Evolutionary conservation across 352 stramenopile genomes (phyloP).

Genomic region (Phytophthora pinifolia): DNA sequence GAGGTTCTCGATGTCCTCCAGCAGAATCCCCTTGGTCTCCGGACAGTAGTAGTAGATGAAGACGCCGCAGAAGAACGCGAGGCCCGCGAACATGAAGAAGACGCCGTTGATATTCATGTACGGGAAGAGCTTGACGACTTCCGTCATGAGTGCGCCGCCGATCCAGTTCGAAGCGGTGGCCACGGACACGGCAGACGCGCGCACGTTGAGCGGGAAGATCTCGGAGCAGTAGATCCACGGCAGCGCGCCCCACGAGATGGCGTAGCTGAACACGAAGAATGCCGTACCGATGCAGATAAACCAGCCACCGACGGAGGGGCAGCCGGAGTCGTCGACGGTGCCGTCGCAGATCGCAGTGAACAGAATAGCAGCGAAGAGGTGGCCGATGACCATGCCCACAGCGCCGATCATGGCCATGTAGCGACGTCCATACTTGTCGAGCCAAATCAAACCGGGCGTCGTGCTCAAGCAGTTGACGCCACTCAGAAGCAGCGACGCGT

Average conservation of each 20-base stretch:
- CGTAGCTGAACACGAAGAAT: constrained; percentile 44
- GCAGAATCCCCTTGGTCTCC: constrained; percentile 30
- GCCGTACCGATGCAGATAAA: constrained; percentile 39
- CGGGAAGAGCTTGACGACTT: constrained; percentile 31
- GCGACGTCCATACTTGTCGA: constrained; percentile 37
- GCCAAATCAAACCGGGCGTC: constrained; percentile 31
- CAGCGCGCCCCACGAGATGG: constrained; percentile 33
- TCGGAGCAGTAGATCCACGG: constrained; percentile 59
- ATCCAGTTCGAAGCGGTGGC: constrained; percentile 44
- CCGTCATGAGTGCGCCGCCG: constrained; percentile 40
- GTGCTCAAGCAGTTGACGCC: constrained; percentile 37
- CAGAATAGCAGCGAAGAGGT: constrained; percentile 37
- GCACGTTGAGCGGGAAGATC: constrained; percentile 52
- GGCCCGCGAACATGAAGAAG: constrained; percentile 28
- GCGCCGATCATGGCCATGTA: constrained; percentile 36
- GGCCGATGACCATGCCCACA: constrained; percentile 39
- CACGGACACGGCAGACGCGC: constrained; percentile 43
- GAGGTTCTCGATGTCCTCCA: constrained; percentile 31
- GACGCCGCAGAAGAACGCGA: constrained; percentile 9
- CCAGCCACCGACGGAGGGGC: constrained; percentile 34
- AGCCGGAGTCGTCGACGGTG: constrained; percentile 29
- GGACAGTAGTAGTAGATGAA: constrained; percentile 33
- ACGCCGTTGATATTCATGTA: constrained; percentile 32
- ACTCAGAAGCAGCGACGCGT: constrained; percentile 27
- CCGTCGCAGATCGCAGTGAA: constrained; percentile 37